Percentiles rank a stretch among this genome's conserved stretches.
Conservation (phyloP, 73 alveolate genomes). For the Tetrahymena malaccensis region DNA sequence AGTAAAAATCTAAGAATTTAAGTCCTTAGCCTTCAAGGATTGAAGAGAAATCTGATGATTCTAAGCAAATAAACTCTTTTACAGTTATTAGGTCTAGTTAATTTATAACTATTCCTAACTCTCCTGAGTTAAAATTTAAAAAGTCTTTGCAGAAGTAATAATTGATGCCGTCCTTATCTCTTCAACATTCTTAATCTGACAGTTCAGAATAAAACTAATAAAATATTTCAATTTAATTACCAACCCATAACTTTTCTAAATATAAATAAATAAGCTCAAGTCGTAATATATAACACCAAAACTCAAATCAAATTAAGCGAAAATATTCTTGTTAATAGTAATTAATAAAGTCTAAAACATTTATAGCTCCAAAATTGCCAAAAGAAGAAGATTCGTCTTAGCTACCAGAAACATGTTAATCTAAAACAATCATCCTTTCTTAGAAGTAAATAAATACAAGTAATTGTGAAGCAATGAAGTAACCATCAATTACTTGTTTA, state of each 20-base stretch:
- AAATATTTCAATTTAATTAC: background rate
- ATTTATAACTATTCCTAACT: background rate
- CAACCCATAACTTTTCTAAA: background rate
- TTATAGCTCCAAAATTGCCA: background rate
- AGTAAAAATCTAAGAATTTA: no score
- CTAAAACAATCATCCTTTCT: background rate
- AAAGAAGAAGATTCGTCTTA: background rate
- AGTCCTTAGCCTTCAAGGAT: background rate
- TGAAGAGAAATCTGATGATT: background rate
- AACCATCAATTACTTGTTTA: background rate
- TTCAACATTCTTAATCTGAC: background rate
- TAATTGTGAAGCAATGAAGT: background rate
- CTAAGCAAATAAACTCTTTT: background rate
- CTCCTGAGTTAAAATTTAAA: background rate
- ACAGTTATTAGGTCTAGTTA: background rate
- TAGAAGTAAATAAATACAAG: no score
- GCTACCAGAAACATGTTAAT: background rate
- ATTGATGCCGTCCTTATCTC: background rate
- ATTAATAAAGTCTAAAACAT: background rate
- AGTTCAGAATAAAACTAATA: background rate
- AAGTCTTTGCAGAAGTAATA: background rate
- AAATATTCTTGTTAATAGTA: background rate
- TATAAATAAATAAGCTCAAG: background rate
- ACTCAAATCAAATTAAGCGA: background rate
- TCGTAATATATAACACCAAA: background rate